Percentiles rank a stretch among this genome's conserved stretches.
These are phyloP conservation scores for Ceratocystiopsis minuta DNA, from an alignment of 2,329 filamentous ascomycete genomes.

Conservation along the genomic window DNA sequence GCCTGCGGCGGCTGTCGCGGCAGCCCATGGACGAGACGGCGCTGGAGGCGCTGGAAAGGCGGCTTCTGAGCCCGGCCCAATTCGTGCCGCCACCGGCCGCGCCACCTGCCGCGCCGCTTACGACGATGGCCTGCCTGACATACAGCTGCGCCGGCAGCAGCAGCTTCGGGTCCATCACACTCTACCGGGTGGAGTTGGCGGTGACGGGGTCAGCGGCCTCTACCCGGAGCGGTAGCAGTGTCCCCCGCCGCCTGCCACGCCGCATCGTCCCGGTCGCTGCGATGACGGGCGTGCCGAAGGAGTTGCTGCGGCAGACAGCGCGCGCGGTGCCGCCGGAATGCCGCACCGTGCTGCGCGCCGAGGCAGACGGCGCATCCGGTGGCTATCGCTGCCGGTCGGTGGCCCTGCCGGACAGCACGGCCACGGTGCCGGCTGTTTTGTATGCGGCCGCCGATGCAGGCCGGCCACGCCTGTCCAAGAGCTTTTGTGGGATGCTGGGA, in stretches of 20 bases:
- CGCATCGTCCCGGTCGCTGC: slow-evolving; percentile 8
- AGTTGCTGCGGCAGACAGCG: slow-evolving; percentile 8
- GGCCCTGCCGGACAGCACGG: slow-evolving; percentile 5
- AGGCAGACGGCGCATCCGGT: too few species aligned
- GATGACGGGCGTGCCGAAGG: slow-evolving; percentile 10
- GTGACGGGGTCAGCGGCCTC: background rate
- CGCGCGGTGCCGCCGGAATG: slow-evolving; percentile 6
- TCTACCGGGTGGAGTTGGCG: slow-evolving; percentile 8
- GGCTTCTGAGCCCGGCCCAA: slow-evolving; percentile 9
- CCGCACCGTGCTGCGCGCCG: slow-evolving; percentile 6
- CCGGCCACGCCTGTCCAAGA: slow-evolving; percentile 1
- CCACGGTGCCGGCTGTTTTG: slow-evolving; percentile 1
- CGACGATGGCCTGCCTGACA: slow-evolving; percentile 7
- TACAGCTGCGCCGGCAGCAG: slow-evolving; percentile 3
- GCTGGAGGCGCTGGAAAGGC: slow-evolving; percentile 8
- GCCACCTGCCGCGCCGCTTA: background rate
- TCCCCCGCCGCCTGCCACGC: slow-evolving; percentile 5
- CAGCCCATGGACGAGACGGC: slow-evolving; percentile 6
- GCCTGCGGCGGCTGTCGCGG: background rate
- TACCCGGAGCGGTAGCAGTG: background rate
- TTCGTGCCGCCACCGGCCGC: background rate
- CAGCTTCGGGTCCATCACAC: slow-evolving; percentile 8
- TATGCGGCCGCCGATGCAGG: slow-evolving; percentile 7
- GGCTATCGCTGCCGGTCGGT: background rate
- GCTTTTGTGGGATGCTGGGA: slow-evolving; percentile 1